Conservation (phyloP, 2,329 filamentous ascomycete genomes). For the Ceratocystis ficicola region DNA sequence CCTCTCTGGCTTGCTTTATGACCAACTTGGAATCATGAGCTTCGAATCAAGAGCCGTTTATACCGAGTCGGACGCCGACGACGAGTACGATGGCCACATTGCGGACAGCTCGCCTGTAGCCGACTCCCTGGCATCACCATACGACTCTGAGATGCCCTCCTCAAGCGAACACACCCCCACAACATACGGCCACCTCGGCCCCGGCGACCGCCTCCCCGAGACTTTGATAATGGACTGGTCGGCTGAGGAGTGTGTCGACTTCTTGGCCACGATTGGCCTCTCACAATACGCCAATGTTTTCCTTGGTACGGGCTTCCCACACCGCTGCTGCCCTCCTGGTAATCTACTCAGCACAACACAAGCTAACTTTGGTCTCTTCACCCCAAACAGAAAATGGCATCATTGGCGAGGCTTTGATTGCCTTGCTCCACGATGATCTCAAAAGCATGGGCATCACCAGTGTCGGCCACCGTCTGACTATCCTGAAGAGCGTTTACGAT, state of each 20-base stretch:
- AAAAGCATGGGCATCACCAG: slow-evolving; percentile 90
- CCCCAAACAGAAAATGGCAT: slow-evolving; percentile 69
- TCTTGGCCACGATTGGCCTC: slow-evolving; percentile 66
- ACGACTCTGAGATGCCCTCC: slow-evolving; percentile 59
- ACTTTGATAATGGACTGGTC: slow-evolving; percentile 71
- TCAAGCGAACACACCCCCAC: slow-evolving; percentile 66
- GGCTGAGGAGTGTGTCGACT: slow-evolving; percentile 80
- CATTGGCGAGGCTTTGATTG: slow-evolving; percentile 78
- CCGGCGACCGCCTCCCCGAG: slow-evolving; percentile 55
- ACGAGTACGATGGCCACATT: slow-evolving; percentile 68
- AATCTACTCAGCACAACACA: not conserved
- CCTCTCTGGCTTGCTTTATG: slow-evolving; percentile 3
- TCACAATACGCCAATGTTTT: slow-evolving; percentile 73
- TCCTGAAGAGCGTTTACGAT: slow-evolving; percentile 92
- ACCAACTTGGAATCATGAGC: slow-evolving; percentile 35
- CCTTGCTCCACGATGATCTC: slow-evolving; percentile 80
- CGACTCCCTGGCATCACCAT: slow-evolving; percentile 57
- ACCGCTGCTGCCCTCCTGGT: no score
- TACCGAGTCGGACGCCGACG: slow-evolving; percentile 68
- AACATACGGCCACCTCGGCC: slow-evolving; percentile 56
- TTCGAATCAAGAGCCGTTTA: slow-evolving; percentile 58
- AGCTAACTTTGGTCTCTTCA: slow-evolving; percentile 4
- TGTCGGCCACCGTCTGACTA: slow-evolving; percentile 86
- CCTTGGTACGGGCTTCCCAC: slow-evolving; percentile 46
- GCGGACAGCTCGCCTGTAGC: slow-evolving; percentile 55